Evolutionary conservation across 2,329 filamentous ascomycete species (phyloP).

Genomic region (Knufia fluminis): DNA sequence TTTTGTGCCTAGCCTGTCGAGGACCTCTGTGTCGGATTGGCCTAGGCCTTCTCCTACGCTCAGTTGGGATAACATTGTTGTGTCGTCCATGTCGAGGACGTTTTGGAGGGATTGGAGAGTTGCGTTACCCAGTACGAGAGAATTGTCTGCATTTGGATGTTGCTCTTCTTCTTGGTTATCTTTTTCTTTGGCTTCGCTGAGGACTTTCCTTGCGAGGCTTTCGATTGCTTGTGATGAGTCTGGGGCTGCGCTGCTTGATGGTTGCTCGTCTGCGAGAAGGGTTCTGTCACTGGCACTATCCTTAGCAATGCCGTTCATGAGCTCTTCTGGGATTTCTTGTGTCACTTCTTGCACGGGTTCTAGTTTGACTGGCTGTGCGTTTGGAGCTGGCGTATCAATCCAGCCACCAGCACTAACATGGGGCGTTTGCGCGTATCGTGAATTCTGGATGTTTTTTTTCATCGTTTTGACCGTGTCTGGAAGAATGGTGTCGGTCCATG

Average conservation of each 20-base stretch:
- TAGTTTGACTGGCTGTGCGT: slow-evolving; percentile 11
- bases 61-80: slow-evolving; percentile 20
- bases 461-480: slow-evolving; percentile 27
- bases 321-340: slow-evolving; percentile 20
- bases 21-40: slow-evolving; percentile 24
- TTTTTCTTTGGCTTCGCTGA: slow-evolving; percentile 2
- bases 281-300: not conserved
- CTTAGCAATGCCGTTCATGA: slow-evolving; percentile 14
- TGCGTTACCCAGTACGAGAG: slow-evolving; percentile 33
- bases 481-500: slow-evolving; percentile 40
- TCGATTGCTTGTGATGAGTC: slow-evolving; percentile 20
- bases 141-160: slow-evolving; percentile 26
- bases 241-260: not conserved
- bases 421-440: slow-evolving; percentile 21
- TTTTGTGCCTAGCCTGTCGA: slow-evolving; percentile 33
- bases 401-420: slow-evolving; percentile 23
- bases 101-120: slow-evolving; percentile 38
- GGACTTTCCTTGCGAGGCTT: slow-evolving; percentile 5
- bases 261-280: not conserved
- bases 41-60: slow-evolving; percentile 24
- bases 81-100: slow-evolving; percentile 26
- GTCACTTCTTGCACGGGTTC: slow-evolving; percentile 16
- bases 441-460: slow-evolving; percentile 10
- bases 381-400: slow-evolving; percentile 21
- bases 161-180: slow-evolving; percentile 27